Conservation (phyloP, 352 stramenopile species). For the Phytophthora multivora region DNA sequence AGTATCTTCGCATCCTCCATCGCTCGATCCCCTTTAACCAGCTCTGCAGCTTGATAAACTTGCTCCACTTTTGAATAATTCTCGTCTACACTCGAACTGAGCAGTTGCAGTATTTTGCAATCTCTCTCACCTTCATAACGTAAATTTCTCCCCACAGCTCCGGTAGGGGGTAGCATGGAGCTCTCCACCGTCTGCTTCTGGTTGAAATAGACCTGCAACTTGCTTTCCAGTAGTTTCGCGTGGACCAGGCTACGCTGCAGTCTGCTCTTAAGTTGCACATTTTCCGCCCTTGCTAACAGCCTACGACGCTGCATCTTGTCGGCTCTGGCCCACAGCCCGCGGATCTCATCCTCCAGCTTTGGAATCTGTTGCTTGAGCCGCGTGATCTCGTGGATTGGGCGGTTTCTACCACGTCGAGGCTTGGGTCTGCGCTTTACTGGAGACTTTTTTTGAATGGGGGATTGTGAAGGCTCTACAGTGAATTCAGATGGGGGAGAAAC, state of each 20-base stretch:
- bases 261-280: constrained; percentile 7
- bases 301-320: background rate
- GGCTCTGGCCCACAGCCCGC: constrained; percentile 2
- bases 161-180: constrained; percentile 3
- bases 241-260: constrained; percentile 3
- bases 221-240: constrained; percentile 7
- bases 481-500: background rate
- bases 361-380: constrained; percentile 18
- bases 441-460: constrained; percentile 6
- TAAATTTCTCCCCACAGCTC: constrained; percentile 7
- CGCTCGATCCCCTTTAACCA: background rate
- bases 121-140: constrained; percentile 8
- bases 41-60: constrained; percentile 9
- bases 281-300: constrained; percentile 1
- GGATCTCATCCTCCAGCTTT: constrained; percentile 11
- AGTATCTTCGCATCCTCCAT: constrained; percentile 11
- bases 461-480: constrained; percentile 1
- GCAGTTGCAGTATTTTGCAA: constrained; percentile 6
- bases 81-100: constrained; percentile 9
- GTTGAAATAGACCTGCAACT: constrained; percentile 8
- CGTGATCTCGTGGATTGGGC: constrained; percentile 17
- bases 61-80: constrained; percentile 12
- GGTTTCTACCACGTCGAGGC: constrained; percentile 4
- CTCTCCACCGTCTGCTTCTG: constrained; percentile 1
- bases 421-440: constrained; percentile 7